phyloP scores from a whole-genome alignment of 2,329 filamentous ascomycete species.

The Aureobasidium sp. region DNA sequence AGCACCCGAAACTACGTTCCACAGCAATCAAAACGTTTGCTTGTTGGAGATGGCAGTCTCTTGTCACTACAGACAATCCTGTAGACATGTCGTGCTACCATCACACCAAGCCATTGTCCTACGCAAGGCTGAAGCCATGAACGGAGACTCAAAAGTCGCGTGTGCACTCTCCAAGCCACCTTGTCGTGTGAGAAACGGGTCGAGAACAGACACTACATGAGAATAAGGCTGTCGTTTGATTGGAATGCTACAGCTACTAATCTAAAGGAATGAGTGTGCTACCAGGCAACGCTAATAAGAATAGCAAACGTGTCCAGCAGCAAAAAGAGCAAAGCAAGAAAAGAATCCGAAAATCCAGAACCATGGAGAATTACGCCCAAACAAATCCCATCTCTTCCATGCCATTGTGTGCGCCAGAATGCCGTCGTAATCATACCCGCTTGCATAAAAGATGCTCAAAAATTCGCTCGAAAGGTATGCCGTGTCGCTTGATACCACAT shows the following conservation, averaged over 20 bases:
- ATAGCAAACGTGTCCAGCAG: neutral
- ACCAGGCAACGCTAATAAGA: neutral
- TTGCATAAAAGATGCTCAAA: neutral
- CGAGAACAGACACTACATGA: neutral
- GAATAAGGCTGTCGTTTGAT: slow-evolving; percentile 1
- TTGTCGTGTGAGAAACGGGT: too few relatives aligned
- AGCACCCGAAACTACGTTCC: neutral
- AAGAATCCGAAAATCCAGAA: neutral
- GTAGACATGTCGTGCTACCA: neutral
- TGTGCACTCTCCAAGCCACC: neutral
- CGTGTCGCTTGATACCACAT: neutral
- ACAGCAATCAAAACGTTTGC: neutral
- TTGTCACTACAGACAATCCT: neutral
- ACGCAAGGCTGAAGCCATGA: neutral
- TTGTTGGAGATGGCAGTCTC: neutral
- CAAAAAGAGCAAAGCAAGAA: neutral
- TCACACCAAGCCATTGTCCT: neutral
- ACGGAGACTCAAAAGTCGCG: neutral
- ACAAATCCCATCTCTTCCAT: slow-evolving; percentile 3
- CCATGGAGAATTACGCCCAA: neutral
- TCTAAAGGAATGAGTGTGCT: slow-evolving; percentile 2
- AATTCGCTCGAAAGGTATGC: neutral
- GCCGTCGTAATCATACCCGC: slow-evolving; percentile 7
- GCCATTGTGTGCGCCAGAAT: neutral
- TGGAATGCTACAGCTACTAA: slow-evolving; percentile 2